A percentile compares a stretch with the other conserved stretches of the same genome.
These are phyloP conservation scores for Circinella minor DNA, from an alignment of 371 early-diverging fungal genomes.

Conservation along the genomic window DNA sequence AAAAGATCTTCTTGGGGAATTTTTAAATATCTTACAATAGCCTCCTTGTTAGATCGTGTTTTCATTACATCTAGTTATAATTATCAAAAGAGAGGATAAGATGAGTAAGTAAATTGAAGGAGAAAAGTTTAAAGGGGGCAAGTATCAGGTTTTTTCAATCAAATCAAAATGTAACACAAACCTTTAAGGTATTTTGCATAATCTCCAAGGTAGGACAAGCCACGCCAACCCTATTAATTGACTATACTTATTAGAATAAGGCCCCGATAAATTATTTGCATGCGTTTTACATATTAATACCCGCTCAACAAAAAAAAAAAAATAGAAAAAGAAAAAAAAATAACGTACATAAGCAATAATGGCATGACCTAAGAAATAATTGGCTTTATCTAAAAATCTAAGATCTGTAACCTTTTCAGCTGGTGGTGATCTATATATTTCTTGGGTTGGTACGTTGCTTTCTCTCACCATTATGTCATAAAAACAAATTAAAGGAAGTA, in stretches of 20 bases:
- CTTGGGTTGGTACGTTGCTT: too few relatives aligned
- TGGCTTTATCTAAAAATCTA: conserved; percentile 46
- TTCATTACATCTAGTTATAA: conserved; percentile 65
- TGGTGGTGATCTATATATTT: conserved; percentile 38
- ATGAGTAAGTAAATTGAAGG: not conserved
- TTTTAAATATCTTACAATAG: conserved; percentile 69
- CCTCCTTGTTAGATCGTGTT: conserved; percentile 69
- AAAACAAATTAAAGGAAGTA: conserved; percentile 29
- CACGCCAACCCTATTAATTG: conserved; percentile 42
- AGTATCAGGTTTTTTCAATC: too few relatives aligned
- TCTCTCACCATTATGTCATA: too few relatives aligned
- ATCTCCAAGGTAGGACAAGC: conserved; percentile 41
- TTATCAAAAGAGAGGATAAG: too few relatives aligned
- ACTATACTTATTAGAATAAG: not conserved
- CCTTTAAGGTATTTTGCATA: conserved; percentile 45
- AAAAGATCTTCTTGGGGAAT: conserved; percentile 73
- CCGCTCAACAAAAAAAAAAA: not conserved
- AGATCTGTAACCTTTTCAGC: conserved; percentile 44
- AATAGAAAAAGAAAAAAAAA: not conserved
- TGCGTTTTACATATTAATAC: not conserved
- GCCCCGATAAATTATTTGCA: not conserved
- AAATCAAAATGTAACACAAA: not conserved
- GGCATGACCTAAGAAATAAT: conserved; percentile 52
- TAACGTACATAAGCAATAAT: conserved; percentile 54
- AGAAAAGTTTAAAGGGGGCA: not conserved